Percentiles rank a stretch among this genome's conserved stretches.
Evolutionary conservation across 2,329 filamentous ascomycete species (phyloP).

Genomic region (Teratosphaeria nubilosa): DNA sequence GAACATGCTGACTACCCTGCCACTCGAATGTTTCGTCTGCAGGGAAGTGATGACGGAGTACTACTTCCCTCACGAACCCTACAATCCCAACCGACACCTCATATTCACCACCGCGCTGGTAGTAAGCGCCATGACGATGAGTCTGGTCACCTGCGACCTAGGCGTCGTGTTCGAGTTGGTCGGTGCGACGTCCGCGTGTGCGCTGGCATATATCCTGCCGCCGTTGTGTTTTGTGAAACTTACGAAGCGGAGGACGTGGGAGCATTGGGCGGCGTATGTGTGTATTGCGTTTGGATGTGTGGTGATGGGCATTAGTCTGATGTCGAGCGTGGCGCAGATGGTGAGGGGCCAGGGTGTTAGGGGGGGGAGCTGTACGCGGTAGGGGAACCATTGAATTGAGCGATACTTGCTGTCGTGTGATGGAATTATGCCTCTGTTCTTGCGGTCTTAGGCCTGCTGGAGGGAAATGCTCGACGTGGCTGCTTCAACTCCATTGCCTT

Average conservation of each 20-base stretch:
- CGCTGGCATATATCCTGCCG: conserved; percentile 88
- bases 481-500: no score
- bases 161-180: conserved; percentile 93
- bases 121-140: conserved; percentile 64
- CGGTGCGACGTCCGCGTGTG: conserved; percentile 86
- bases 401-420: no score
- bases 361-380: conserved; percentile 7
- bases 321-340: conserved; percentile 64
- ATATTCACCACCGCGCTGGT: conserved; percentile 77
- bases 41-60: conserved; percentile 93
- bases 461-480: no score
- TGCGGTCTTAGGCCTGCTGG: no score
- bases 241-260: conserved; percentile 53
- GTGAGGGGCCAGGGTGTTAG: conserved; percentile 21
- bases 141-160: conserved; percentile 82
- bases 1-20: conserved; percentile 96
- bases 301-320: conserved; percentile 72
- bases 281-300: conserved; percentile 66
- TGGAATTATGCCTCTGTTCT: no score
- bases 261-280: conserved; percentile 53
- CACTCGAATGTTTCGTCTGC: conserved; percentile 94
- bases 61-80: conserved; percentile 60
- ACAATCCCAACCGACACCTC: conserved; percentile 74
- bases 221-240: conserved; percentile 93
- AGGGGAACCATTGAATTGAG: no score